phyloP scores from a whole-genome alignment of 257 asterid genomes.

The Scutellaria barbata region DNA sequence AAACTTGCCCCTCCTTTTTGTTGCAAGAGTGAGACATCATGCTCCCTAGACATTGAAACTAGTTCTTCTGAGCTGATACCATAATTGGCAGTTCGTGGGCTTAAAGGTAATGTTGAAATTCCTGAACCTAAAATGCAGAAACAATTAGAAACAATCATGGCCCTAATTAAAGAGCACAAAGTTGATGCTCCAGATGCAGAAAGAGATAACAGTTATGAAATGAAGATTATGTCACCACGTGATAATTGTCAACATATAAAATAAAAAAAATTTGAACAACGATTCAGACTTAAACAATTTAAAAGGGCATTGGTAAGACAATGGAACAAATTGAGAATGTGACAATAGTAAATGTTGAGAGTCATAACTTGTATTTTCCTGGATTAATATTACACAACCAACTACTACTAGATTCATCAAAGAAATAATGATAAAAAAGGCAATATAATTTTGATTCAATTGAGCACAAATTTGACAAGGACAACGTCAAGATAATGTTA shows the following conservation, averaged over 20 bases:
- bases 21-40: constrained; percentile 57
- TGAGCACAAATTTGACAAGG: neutral
- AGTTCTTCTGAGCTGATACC: constrained; percentile 73
- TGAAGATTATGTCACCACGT: neutral
- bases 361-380: neutral
- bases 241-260: neutral
- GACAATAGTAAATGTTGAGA: neutral
- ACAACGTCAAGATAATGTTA: constrained; percentile 4
- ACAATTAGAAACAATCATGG: constrained; percentile 24
- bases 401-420: constrained; percentile 15
- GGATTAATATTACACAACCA: constrained; percentile 14
- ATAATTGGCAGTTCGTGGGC: constrained; percentile 56
- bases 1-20: constrained; percentile 80
- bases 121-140: constrained; percentile 48
- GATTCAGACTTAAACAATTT: neutral
- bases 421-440: constrained; percentile 16
- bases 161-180: neutral
- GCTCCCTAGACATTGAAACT: constrained; percentile 64
- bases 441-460: neutral
- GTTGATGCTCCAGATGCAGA: constrained; percentile 19
- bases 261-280: neutral
- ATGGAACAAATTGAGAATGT: neutral
- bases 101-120: constrained; percentile 45
- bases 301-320: neutral
- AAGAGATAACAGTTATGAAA: neutral